Conservation (phyloP, 2,329 filamentous ascomycete genomes). For the Cordyceps militaris region DNA sequence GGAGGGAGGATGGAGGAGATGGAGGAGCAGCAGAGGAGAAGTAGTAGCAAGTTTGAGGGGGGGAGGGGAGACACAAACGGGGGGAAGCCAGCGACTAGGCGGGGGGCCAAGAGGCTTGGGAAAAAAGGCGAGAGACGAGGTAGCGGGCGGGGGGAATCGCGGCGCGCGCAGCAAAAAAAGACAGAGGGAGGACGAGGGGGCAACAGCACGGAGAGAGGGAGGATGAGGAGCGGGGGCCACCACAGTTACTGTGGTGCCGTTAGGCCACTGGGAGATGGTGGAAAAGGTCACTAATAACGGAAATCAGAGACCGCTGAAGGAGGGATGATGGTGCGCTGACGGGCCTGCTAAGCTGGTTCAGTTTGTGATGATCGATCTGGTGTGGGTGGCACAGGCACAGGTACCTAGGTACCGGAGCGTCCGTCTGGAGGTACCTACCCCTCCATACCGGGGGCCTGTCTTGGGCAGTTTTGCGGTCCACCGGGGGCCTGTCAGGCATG, state of each 20-base stretch:
- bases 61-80: not conserved
- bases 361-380: not conserved
- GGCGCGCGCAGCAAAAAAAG: constrained; percentile 1
- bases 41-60: constrained; percentile 12
- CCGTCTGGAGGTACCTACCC: constrained; percentile 7
- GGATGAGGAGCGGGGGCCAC: not conserved
- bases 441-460: not conserved
- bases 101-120: constrained; percentile 8
- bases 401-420: constrained; percentile 4
- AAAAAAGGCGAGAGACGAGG: constrained; percentile 5
- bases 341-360: not conserved
- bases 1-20: constrained; percentile 3
- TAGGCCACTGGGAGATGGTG: not conserved
- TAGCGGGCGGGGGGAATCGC: not conserved
- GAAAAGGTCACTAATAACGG: not conserved
- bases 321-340: not conserved
- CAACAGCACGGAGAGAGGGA: not conserved
- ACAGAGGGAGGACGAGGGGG: not conserved
- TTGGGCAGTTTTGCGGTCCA: not conserved
- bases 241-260: not conserved
- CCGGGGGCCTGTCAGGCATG: not conserved
- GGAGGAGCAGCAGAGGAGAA: constrained; percentile 9
- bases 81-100: constrained; percentile 3
- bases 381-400: not conserved
- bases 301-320: not conserved